Evolutionary conservation across 345 rosid species (phyloP), one percentile per base, ranked within the genome.

Genomic region (Dimocarpus longan): DNA sequence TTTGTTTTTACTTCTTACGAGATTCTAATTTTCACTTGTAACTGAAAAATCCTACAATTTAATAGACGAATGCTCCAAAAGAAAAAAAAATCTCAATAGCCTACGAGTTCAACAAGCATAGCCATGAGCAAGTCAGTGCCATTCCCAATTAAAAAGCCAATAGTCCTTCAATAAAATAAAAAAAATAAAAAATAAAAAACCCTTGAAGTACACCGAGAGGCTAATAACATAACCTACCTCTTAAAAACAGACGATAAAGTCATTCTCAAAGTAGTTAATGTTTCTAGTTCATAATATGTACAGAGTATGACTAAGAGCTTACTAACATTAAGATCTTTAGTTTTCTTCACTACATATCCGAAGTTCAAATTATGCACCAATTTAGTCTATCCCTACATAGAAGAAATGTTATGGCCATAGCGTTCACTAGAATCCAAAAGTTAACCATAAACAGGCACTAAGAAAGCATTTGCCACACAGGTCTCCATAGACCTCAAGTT

Each of bases 401-500:
- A 60, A 57, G n/a, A 57, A 60, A 5, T 54, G 26, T 8, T 22
- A 60, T 60, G 28, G 65, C 11, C 65, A 8, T 22, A 52, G 18
- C 57, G 6, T 52, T 52, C 18, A 52, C 57, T 52, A 10, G 7
- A 52, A 52, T 52, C 57, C 63, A 57, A 19, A 57, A 60, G 65
- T 10, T n/a, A n/a, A n/a, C 65, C 65, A 60, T 60, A 9, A 60
- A 60, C 65, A 60, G 28, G 26, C 52, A n/a, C 13, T 59, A 70
- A 21, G 37, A 70, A 22, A 70, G 37, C 16, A 22, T 22, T 46
- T 70, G 1, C 13, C 40, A 18, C 22, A 48, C 10, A 48, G 73
- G 59, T 48, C 48, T 70, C 18, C 40, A 70, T 24, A 26, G 59
- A 44, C 71, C 52, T 40, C 32, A 68, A 68, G 50, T 68, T 43